Evolutionary conservation across 2,329 filamentous ascomycete genomes (phyloP), one percentile per base, ranked within the genome.

Genomic region (Pestalotiopsis sp.): DNA sequence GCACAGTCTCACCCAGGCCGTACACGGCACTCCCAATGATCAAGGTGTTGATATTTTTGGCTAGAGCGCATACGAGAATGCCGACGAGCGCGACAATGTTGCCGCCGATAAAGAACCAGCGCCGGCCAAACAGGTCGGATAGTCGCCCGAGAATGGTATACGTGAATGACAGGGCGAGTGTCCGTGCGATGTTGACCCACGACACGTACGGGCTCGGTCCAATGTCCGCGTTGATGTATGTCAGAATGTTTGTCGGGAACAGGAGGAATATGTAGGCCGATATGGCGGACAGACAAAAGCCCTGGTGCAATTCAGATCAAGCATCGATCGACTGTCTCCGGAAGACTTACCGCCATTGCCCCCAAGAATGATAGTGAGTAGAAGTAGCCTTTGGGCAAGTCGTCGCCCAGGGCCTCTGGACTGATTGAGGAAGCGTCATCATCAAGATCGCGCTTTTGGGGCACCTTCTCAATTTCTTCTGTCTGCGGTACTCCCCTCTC

Each of bases 391-490:
- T 78, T 73, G 1, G 79, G 79, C 9, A 81, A 72, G 56, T 80
- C 73, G 52, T 81, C 73, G 1, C 79, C 79, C 1, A 78, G 72
- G 6, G 79, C 79, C 38, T 76, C 78, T 13, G 74, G 77, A 62
- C 78, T 75, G 68, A 81, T 77, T 6, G 80, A 81, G 4, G 75
- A 72, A 5, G 75, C 71, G 69, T 80, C 79, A 57, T 72, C 70
- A 27, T 23, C 38, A 52, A 12, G 5, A 74, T 70, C 11, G 89
- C 81, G 89, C 70, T 91, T 88, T 84, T 85, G 80, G 72, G 75
- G 69, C 67, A 65, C 67, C 68, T 70, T 69, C 65, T 70, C 66
- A 61, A 68, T 66, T n/a, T 45, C 69, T 45, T 27, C 36, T 12
- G 67, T 20, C 61, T 60, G 60, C 2, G n/a, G 38, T 2, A 41